phyloP scores from a whole-genome alignment of 2,329 filamentous ascomycete genomes.

The Trichoderma atrobrunneum region DNA sequence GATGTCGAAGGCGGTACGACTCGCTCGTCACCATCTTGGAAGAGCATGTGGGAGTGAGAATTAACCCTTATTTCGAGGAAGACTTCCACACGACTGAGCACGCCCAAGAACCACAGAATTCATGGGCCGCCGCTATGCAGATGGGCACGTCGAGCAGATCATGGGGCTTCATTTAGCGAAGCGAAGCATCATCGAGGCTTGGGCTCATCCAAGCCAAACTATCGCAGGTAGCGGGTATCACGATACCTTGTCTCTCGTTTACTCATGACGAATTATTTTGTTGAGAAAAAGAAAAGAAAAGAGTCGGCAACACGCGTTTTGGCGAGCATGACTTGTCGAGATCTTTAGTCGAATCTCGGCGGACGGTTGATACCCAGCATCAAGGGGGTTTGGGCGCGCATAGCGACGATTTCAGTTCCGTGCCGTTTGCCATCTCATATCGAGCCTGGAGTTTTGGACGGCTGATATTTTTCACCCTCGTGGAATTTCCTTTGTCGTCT shows the following conservation, averaged over 20 bases:
- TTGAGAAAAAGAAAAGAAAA: neutral
- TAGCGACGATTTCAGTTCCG: conserved; percentile 15
- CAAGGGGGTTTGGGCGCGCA: neutral
- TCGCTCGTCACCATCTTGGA: conserved; percentile 37
- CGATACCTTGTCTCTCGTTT: conserved; percentile 14
- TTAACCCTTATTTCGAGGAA: conserved; percentile 44
- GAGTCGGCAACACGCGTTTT: conserved; percentile 1
- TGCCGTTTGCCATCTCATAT: conserved; percentile 11
- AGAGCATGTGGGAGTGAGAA: conserved; percentile 37
- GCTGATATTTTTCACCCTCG: conserved; percentile 6
- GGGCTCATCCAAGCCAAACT: neutral
- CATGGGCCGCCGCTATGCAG: conserved; percentile 38
- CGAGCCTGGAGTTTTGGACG: conserved; percentile 22
- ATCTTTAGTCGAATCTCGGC: conserved; percentile 12
- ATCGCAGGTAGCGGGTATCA: neutral
- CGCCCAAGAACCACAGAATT: conserved; percentile 36
- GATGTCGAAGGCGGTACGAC: conserved; percentile 43
- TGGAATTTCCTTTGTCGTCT: conserved; percentile 10
- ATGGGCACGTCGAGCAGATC: conserved; percentile 27
- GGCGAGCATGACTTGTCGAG: neutral
- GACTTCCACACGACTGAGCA: conserved; percentile 43
- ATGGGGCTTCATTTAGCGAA: conserved; percentile 35
- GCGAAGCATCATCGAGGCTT: neutral
- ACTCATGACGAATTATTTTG: conserved; percentile 4
- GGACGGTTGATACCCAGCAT: conserved; percentile 15